Evolutionary conservation across 352 stramenopile genomes (phyloP), one percentile per base, ranked within the genome.

Genomic region (Pythium brassicae): DNA sequence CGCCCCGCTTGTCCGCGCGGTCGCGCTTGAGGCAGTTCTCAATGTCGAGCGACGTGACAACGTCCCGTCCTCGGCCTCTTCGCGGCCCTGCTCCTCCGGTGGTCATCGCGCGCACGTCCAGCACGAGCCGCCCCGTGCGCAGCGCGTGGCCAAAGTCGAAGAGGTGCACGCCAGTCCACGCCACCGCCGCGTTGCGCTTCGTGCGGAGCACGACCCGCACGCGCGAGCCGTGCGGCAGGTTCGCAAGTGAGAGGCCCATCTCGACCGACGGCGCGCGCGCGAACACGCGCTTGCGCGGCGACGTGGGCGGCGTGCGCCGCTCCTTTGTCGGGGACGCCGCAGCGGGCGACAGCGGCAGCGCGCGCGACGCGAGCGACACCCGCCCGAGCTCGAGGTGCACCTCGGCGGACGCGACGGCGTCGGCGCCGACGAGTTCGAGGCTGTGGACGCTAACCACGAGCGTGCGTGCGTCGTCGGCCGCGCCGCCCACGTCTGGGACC

Each of bases 141-240:
- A 95, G 57, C 0, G 65, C 74, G 42, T 95, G 83, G 2, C 85
- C 77, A 59, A 94, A 95, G 47, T 92, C 83, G 27, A 95, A 93
- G 10, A 94, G 57, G 23, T 92, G 78, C 11, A 89, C 44, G 3
- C 82, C 86, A 15, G 68, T 82, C 86, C 86, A 95, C 19, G 65
- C 82, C 43, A 72, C 50, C 0, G 65, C 22, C 20, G 65, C 63
- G 42, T 57, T 61, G 5, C 63, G 53, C 46, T 86, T 92, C 3
- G 61, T 70, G 22, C 65, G 62, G 32, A 92, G 66, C 2, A 83
- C 65, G 37, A 94, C 63, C 9, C 79, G 71, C 14, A 94, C 51
- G 44, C 92, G 83, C 2, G 83, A 86, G 2, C 84, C 86, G 40
- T 92, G 82, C 4, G 84, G 84, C 22, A 95, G 78, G 47, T 93